Conservation (phyloP, 1,284 basidiomycete genomes). For the Sporisorium sorghi region DNA sequence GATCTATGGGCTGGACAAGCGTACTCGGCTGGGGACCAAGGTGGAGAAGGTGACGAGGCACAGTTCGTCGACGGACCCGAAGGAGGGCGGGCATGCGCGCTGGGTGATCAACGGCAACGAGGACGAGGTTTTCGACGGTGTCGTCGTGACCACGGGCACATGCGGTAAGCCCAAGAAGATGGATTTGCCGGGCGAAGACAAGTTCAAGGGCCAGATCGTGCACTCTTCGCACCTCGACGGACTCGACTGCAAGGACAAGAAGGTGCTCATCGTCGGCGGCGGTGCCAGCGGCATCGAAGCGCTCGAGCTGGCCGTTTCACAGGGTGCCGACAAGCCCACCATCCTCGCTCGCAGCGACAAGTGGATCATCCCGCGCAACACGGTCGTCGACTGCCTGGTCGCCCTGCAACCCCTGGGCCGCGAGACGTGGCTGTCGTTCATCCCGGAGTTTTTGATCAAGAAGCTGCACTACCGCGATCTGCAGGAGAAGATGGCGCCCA, state of each 20-base stretch:
- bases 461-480: slow-evolving; percentile 75
- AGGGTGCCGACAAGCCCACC: slow-evolving; percentile 72
- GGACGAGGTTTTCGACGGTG: slow-evolving; percentile 74
- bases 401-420: slow-evolving; percentile 76
- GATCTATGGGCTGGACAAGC: slow-evolving; percentile 73
- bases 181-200: slow-evolving; percentile 72
- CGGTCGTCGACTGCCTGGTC: slow-evolving; percentile 74
- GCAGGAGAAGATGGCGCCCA: slow-evolving; percentile 69
- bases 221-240: slow-evolving; percentile 75
- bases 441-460: slow-evolving; percentile 74
- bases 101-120: slow-evolving; percentile 73
- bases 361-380: slow-evolving; percentile 70
- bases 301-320: slow-evolving; percentile 72
- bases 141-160: slow-evolving; percentile 75
- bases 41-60: slow-evolving; percentile 65
- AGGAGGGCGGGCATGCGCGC: slow-evolving; percentile 70
- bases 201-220: slow-evolving; percentile 72
- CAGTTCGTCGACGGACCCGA: slow-evolving; percentile 64
- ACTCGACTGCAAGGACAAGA: slow-evolving; percentile 72
- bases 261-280: slow-evolving; percentile 72
- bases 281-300: slow-evolving; percentile 77
- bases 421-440: slow-evolving; percentile 55
- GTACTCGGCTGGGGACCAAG: slow-evolving; percentile 73
- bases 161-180: slow-evolving; percentile 75
- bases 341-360: slow-evolving; percentile 72